Base-by-base conservation (phyloP, 2,329 filamentous ascomycete species). In the Monosporascus sp. region DNA sequence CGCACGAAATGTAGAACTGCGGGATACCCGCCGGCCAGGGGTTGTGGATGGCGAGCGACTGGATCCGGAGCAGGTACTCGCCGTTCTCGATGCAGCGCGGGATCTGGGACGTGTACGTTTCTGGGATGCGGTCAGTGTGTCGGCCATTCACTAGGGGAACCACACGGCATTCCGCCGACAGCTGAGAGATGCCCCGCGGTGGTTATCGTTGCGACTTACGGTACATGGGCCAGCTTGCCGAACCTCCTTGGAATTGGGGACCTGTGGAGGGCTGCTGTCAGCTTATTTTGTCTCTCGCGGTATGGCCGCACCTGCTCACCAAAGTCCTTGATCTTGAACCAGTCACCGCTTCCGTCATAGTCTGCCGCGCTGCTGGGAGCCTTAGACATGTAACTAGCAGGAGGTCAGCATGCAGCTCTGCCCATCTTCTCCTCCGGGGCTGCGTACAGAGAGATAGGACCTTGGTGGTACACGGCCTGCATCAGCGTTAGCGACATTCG, bases 21-120 rank as follows among this genome's bases (percentile, higher is more conserved):
- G 74, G 73, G 50, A 71, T 72, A 17, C 68, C 68, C 4, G 73
- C 72, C 1, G 72, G 73, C 54, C 60, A 70, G 2, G 76, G 76
- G 56, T 78, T 76, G 72, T 86, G 83, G 49, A 86, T 80, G 24
- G 79, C 83, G 49, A 86, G 76, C 50, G 80, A 74, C 68, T 84
- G 81, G 63, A 83, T 78, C 39, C 82, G 73, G 34, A 84, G 71
- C 52, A 84, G 75, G 62, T 84, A 83, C 57, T 83, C 77, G 54
- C 82, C 82, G 39, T 80, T 65, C 27, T 74, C 73, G 50, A 85
- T 73, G 57, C 75, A 76, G 25, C 65, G 59, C 3, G 82, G 82
- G 57, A 85, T 78, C 50, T 70, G 62, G 57, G 59, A 64, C 1
- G 66, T 65, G 63, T 73, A 73, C 0, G 67, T 59, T n/a, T 57